Evolutionary conservation across 495 filamentous ascomycete species (phyloP).

Genomic region (Peziza echinospora): DNA sequence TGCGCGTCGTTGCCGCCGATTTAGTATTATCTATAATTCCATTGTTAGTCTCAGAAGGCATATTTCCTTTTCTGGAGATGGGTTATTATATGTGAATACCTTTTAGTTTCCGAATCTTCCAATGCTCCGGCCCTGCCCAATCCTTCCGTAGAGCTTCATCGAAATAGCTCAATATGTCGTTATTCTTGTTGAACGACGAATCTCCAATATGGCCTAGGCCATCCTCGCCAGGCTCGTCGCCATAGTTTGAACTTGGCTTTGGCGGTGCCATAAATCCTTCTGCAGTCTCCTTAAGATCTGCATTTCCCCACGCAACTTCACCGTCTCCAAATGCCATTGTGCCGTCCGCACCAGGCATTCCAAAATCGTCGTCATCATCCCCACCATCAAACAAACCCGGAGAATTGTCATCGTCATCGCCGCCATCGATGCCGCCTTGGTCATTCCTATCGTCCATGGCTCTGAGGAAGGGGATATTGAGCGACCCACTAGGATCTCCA

Average conservation of each 20-base stretch:
- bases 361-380: constrained; percentile 41
- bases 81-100: too few relatives aligned
- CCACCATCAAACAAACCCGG: constrained; percentile 41
- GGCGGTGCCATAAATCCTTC: constrained; percentile 15
- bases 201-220: constrained; percentile 35
- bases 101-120: constrained; percentile 86
- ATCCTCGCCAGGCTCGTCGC: constrained; percentile 36
- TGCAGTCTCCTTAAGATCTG: constrained; percentile 34
- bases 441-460: constrained; percentile 66
- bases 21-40: constrained; percentile 25
- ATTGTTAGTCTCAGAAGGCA: too few relatives aligned
- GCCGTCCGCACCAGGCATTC: constrained; percentile 36
- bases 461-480: constrained; percentile 83
- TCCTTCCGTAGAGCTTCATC: constrained; percentile 88
- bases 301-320: constrained; percentile 44
- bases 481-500: constrained; percentile 49
- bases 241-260: constrained; percentile 16
- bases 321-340: constrained; percentile 48
- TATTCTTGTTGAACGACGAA: constrained; percentile 37
- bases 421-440: constrained; percentile 36
- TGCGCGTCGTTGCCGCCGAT: constrained; percentile 16
- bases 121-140: constrained; percentile 98
- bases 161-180: constrained; percentile 92
- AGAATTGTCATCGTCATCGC: constrained; percentile 37
- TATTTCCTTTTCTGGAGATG: too few relatives aligned